Percentiles rank a stretch among this genome's conserved stretches.
Conservation (phyloP, 805 yeast species). For the Yamadazyma phyllophila region DNA sequence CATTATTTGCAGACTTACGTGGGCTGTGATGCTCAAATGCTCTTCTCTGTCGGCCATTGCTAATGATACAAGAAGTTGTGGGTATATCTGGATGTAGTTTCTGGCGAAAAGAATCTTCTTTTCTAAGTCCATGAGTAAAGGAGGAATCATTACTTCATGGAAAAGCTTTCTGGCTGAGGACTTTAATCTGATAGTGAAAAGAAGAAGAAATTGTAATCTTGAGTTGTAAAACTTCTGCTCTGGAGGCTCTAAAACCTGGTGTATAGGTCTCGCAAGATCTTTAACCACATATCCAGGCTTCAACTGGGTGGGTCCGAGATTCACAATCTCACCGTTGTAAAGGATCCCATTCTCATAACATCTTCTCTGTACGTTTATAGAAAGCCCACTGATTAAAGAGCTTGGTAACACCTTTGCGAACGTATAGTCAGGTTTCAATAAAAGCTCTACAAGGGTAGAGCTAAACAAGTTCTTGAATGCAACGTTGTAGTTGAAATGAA, state of each 20-base stretch:
- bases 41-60: slow-evolving; percentile 54
- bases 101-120: slow-evolving; percentile 49
- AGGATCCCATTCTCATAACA: slow-evolving; percentile 35
- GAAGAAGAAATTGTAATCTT: slow-evolving; percentile 56
- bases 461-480: slow-evolving; percentile 22
- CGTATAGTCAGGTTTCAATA: slow-evolving; percentile 35
- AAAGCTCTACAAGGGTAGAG: slow-evolving; percentile 36
- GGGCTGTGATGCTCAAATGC: slow-evolving; percentile 31
- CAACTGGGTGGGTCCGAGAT: slow-evolving; percentile 20
- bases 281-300: slow-evolving; percentile 11
- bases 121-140: slow-evolving; percentile 49
- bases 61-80: slow-evolving; percentile 45
- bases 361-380: slow-evolving; percentile 16
- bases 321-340: slow-evolving; percentile 25
- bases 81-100: slow-evolving; percentile 56
- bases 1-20: slow-evolving; percentile 39
- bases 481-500: slow-evolving; percentile 17
- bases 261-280: slow-evolving; percentile 17
- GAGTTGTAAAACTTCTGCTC: slow-evolving; percentile 27
- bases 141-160: slow-evolving; percentile 51
- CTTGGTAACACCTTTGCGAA: slow-evolving; percentile 31
- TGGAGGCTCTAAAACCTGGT: slow-evolving; percentile 14
- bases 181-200: slow-evolving; percentile 59
- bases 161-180: slow-evolving; percentile 48
- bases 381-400: slow-evolving; percentile 20